Evolutionary conservation across 192 early-diverging fungal genomes (phyloP), one percentile per base, ranked within the genome.

Genomic region (Rhizophagus sp.): DNA sequence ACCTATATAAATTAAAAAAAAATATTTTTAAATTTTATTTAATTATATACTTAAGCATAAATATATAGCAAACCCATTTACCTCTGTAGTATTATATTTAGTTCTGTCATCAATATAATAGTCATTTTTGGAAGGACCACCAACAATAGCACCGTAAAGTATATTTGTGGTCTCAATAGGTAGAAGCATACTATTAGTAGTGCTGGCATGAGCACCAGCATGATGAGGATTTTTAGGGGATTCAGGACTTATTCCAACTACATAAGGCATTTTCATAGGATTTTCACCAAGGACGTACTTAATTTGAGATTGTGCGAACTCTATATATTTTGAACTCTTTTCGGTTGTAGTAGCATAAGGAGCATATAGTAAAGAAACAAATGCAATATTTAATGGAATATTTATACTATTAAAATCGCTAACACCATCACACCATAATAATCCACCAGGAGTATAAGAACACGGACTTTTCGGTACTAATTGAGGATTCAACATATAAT

Each of bases 121-220:
- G 61, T 91, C 90, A 17, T 85, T 79, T 66, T 84, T 83, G 67
- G 81, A 80, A 0, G 90, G 90, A 41, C 90, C 90, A 22, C 89
- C 89, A 15, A 90, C 85, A 17, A 91, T 44, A 5, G 89, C 89
- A 25, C 90, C 90, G 73, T 88, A 89, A 34, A 91, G 80, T 0
- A 86, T 75, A 67, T 88, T 77, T 12, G 70, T 49, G 47, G 85
- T 83, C 9, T 62, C 68, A 4, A 73, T 52, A 33, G 89, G 89
- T 0, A 17, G 27, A 25, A 81, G 64, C 22, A 88, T 84, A 22
- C 86, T 84, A 24, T 50, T 83, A 49, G 80, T 78, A 11, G 76
- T 81, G 17, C 89, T 88, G 27, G 89, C 90, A 8, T 89, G 86
- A 6, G 89, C 89, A 34, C 83, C 76, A 33, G 89, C 88, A 76